A percentile compares a stretch with the other conserved stretches of the same genome.
phyloP scores from a whole-genome alignment of 805 yeast genomes.

The Metschnikowia matae region DNA sequence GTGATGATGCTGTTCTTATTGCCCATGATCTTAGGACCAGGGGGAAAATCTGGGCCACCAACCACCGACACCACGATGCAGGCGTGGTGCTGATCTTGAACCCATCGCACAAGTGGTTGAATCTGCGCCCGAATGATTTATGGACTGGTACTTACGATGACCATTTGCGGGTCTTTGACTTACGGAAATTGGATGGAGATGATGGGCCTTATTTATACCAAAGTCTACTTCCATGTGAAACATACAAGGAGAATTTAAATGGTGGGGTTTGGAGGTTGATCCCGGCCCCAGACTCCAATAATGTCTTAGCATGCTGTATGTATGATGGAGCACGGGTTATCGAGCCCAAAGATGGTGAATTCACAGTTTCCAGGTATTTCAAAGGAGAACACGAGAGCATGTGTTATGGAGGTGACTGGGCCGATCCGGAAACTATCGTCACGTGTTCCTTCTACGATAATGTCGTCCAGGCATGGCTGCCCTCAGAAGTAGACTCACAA shows the following conservation, averaged over 20 bases:
- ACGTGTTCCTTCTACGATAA: slow-evolving; percentile 93
- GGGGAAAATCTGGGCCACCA: slow-evolving; percentile 33
- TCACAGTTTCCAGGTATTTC: slow-evolving; percentile 38
- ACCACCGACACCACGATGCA: slow-evolving; percentile 70
- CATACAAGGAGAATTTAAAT: slow-evolving; percentile 51
- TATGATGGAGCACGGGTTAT: slow-evolving; percentile 86
- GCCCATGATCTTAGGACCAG: slow-evolving; percentile 64
- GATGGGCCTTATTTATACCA: slow-evolving; percentile 32
- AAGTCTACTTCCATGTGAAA: slow-evolving; percentile 51
- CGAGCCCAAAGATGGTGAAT: slow-evolving; percentile 20
- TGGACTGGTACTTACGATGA: slow-evolving; percentile 97
- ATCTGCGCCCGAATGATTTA: slow-evolving; percentile 41
- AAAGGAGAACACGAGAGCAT: slow-evolving; percentile 80
- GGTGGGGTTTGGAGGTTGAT: slow-evolving; percentile 96
- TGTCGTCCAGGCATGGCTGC: slow-evolving; percentile 72
- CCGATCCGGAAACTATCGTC: slow-evolving; percentile 44
- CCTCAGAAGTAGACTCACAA: slow-evolving; percentile 7
- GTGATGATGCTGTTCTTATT: slow-evolving; percentile 76
- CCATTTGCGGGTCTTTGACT: slow-evolving; percentile 60
- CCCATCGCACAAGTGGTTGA: slow-evolving; percentile 40
- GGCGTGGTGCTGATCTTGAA: slow-evolving; percentile 83
- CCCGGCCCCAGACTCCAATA: slow-evolving; percentile 49
- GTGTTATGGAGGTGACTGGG: slow-evolving; percentile 96
- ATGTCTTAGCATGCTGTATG: slow-evolving; percentile 84
- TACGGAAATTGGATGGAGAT: slow-evolving; percentile 47